Percentiles rank a stretch among this genome's conserved stretches.
Evolutionary conservation across 208 protist genomes (phyloP).

Genomic region (Trichomonas gallinae): DNA sequence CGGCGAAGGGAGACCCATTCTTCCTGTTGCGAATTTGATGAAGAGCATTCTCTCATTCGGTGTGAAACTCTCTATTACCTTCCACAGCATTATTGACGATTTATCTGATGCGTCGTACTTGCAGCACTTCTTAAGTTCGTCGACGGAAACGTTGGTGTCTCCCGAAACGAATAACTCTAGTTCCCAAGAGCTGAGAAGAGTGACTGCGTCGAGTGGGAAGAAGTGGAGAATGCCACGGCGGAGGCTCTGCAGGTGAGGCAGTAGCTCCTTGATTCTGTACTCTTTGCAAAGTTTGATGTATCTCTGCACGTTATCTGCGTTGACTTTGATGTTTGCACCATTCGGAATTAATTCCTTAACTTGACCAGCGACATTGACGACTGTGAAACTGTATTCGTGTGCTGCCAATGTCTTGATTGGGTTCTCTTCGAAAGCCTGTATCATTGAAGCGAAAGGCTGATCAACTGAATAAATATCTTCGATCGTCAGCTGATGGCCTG

Average conservation of each 20-base stretch:
- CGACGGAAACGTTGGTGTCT: background rate
- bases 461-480: conserved; percentile 3
- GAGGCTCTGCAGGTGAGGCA: background rate
- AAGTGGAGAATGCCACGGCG: background rate
- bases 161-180: background rate
- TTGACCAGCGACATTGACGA: background rate
- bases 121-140: background rate
- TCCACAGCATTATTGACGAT: background rate
- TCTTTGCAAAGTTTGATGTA: background rate
- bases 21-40: background rate
- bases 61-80: background rate
- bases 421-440: background rate
- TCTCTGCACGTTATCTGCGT: background rate
- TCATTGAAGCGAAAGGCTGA: background rate
- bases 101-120: background rate
- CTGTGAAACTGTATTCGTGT: background rate
- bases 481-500: background rate
- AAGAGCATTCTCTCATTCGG: background rate
- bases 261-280: background rate
- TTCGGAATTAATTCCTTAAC: background rate
- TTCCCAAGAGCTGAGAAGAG: background rate
- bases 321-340: background rate
- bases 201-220: background rate
- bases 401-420: background rate
- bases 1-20: background rate